Conservation (phyloP, 2,329 filamentous ascomycete genomes). For the Ceratocystiopsis sp. region DNA sequence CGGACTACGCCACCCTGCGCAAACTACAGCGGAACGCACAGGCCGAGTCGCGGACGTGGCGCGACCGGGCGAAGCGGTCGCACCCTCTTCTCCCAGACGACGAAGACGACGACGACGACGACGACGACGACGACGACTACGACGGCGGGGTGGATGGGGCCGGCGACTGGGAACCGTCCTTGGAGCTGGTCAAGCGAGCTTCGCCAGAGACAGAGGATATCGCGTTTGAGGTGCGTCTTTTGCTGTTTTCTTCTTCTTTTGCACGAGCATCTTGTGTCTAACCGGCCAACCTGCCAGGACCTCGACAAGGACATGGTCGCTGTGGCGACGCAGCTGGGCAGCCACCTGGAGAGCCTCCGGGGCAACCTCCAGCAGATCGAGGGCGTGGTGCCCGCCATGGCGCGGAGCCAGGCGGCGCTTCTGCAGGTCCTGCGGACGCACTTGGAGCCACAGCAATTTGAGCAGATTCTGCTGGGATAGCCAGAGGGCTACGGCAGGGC, state of each 20-base stretch:
- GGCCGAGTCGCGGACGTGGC: slow-evolving; percentile 33
- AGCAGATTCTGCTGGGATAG: slow-evolving; percentile 29
- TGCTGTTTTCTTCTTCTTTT: not conserved
- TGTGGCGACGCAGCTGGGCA: slow-evolving; percentile 30
- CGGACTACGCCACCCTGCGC: slow-evolving; percentile 33
- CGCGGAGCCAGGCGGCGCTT: slow-evolving; percentile 29
- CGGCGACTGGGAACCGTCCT: not conserved
- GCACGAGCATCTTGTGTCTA: not conserved
- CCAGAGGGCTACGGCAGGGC: not conserved
- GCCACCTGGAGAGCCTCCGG: slow-evolving; percentile 38
- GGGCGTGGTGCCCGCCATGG: slow-evolving; percentile 31
- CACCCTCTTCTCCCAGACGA: slow-evolving; percentile 28
- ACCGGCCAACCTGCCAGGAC: not conserved
- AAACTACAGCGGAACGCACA: slow-evolving; percentile 38
- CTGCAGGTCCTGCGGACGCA: slow-evolving; percentile 29
- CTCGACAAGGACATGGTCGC: slow-evolving; percentile 26
- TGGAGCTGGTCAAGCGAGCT: no score
- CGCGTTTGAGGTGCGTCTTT: no score
- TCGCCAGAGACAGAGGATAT: no score
- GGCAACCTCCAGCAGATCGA: slow-evolving; percentile 37
- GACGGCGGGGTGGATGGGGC: no score
- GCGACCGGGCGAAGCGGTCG: slow-evolving; percentile 29
- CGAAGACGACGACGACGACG: not conserved
- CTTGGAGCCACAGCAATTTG: slow-evolving; percentile 27
- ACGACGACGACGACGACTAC: not conserved